Conservation (phyloP, 2,329 filamentous ascomycete species). For the Alternaria gaisen region DNA sequence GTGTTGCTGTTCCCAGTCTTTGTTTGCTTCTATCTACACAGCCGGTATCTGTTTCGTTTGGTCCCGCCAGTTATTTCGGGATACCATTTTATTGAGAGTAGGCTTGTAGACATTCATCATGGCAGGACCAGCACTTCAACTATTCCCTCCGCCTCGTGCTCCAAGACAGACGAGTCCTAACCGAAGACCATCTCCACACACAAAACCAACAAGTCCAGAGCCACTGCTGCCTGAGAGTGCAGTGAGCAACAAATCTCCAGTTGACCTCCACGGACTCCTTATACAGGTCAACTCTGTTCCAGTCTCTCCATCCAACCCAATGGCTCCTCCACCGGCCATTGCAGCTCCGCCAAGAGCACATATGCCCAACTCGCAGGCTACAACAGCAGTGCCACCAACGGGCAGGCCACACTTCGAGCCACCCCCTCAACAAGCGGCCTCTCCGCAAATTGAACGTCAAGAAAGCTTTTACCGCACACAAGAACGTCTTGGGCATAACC, state of each 20-base stretch:
- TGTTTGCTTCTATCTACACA: slow-evolving; percentile 20
- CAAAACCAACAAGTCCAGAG: slow-evolving; percentile 43
- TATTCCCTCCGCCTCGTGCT: slow-evolving; percentile 51
- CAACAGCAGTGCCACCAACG: slow-evolving; percentile 34
- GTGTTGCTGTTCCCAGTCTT: slow-evolving; percentile 25
- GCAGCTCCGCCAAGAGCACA: slow-evolving; percentile 40
- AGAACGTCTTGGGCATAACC: slow-evolving; percentile 24
- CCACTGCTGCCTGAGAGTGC: slow-evolving; percentile 42
- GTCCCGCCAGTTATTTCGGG: slow-evolving; percentile 29
- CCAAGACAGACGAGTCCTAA: slow-evolving; percentile 46
- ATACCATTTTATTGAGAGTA: slow-evolving; percentile 22
- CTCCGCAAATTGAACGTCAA: slow-evolving; percentile 27
- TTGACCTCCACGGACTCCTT: slow-evolving; percentile 52
- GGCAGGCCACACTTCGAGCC: slow-evolving; percentile 34
- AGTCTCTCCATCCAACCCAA: slow-evolving; percentile 41
- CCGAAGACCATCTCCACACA: slow-evolving; percentile 32
- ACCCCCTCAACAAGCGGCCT: slow-evolving; percentile 32
- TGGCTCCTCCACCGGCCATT: slow-evolving; percentile 32
- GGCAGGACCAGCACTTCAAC: slow-evolving; percentile 48
- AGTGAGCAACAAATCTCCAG: slow-evolving; percentile 39
- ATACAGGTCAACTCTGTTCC: slow-evolving; percentile 52
- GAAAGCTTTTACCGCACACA: slow-evolving; percentile 31
- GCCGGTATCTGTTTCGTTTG: slow-evolving; percentile 20
- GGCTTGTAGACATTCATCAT: slow-evolving; percentile 33
- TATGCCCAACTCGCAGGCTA: slow-evolving; percentile 30